Base-by-base conservation (phyloP, 139 green algal genomes). In the Volvox africanus region DNA sequence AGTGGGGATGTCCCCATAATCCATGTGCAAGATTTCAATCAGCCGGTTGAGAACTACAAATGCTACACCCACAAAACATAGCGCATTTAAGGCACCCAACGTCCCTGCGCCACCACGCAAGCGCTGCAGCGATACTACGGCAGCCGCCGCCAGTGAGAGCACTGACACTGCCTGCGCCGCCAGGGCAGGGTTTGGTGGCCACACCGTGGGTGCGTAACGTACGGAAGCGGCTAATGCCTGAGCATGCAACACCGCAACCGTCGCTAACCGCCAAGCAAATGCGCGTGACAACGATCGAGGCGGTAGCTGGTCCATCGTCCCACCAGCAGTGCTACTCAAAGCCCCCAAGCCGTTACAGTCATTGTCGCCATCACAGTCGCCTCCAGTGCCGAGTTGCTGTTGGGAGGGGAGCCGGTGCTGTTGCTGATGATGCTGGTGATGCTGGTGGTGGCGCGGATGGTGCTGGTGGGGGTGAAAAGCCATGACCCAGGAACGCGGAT, bases 241-340 rank as follows among this genome's bases (percentile, higher is more conserved):
- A n/a, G 73, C 73, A 35, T 80, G 73, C 73, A 80, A 35, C 73
- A 80, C 73, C 73, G 73, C 73, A 33, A 80, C 73, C 73, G 73
- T 19, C 22, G 73, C 73, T 32, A 80, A 36, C 73, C 73, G 73
- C 73, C 73, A 80, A 33, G 2, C 73, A 32, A 44, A 80, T 32
- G 73, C 73, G 6, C 73, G 73, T 36, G 73, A 80, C 73, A 36
- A 80, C 2, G 28, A n/a, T 9, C 73, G 1, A 19, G 73, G 73
- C 73, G 28, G 73, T 36, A 19, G 24, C 14, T n/a, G 16, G 16
- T 22, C 16, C 13, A 21, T 19, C 73, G 26, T 32, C 73, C 16
- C 73, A 36, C 16, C 22, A 2, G 16, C 73, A 22, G 28, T 32
- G 28, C 73, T 36, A 19, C 24, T 19, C 26, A n/a, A 80, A 2